Evolutionary conservation across 2,329 filamentous ascomycete genomes (phyloP).

Genomic region (Chaetomium sp.): DNA sequence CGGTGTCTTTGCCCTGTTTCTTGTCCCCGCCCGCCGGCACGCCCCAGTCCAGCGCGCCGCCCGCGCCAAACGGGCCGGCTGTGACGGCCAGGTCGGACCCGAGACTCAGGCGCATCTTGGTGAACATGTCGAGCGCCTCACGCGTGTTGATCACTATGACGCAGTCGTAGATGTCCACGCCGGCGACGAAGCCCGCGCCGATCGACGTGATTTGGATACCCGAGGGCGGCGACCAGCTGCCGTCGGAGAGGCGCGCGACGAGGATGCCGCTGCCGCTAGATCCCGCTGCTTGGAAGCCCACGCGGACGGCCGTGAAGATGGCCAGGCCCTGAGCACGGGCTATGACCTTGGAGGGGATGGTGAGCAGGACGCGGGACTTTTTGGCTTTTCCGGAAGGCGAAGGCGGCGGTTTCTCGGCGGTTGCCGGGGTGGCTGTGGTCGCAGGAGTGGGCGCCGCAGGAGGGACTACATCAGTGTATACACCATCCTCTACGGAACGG

Average conservation of each 20-base stretch:
- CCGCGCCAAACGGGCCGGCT: constrained; percentile 69
- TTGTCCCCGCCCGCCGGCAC: constrained; percentile 28
- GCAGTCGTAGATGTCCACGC: constrained; percentile 86
- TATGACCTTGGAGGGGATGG: constrained; percentile 62
- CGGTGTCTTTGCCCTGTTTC: background rate
- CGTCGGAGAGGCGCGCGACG: constrained; percentile 63
- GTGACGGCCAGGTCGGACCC: constrained; percentile 78
- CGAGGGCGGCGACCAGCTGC: constrained; percentile 76
- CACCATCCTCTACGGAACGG: constrained; percentile 50
- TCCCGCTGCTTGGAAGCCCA: constrained; percentile 66
- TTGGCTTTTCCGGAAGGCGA: constrained; percentile 40
- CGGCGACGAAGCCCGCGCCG: constrained; percentile 77
- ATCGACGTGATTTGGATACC: constrained; percentile 81
- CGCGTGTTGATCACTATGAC: constrained; percentile 82
- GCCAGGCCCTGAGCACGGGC: constrained; percentile 67
- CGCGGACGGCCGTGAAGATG: constrained; percentile 72
- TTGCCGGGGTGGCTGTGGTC: constrained; percentile 3
- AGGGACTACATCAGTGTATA: constrained; percentile 46
- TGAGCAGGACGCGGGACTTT: constrained; percentile 53
- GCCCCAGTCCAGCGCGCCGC: constrained; percentile 68
- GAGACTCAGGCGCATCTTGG: constrained; percentile 71
- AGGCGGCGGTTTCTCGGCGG: constrained; percentile 34
- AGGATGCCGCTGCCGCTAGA: constrained; percentile 68
- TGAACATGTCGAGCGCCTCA: constrained; percentile 76
- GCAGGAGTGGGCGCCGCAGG: constrained; percentile 33